These are phyloP conservation scores for Scenedesmus sp. DNA, from an alignment of 163 green algal genomes.

Conservation along the genomic window DNA sequence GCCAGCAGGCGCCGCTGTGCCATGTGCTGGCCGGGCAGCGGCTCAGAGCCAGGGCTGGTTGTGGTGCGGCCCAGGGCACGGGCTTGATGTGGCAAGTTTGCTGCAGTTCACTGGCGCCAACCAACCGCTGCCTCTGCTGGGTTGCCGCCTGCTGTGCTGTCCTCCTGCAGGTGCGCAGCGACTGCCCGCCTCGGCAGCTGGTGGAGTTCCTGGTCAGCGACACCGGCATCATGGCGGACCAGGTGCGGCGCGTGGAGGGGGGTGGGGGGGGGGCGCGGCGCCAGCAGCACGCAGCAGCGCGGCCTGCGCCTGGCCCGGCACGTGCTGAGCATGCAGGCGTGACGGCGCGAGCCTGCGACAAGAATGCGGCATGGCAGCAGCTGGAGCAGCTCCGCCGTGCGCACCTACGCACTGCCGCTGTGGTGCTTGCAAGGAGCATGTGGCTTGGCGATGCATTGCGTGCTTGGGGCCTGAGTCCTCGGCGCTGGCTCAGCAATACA, in stretches of 20 bases:
- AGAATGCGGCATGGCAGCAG: no score
- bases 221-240: slow-evolving; percentile 64
- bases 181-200: slow-evolving; percentile 83
- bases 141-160: background rate
- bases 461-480: background rate
- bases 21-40: no score
- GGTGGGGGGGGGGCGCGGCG: no score
- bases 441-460: background rate
- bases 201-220: slow-evolving; percentile 86
- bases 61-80: background rate
- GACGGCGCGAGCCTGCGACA: no score
- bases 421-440: background rate
- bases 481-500: no score
- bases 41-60: no score
- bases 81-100: background rate
- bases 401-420: background rate
- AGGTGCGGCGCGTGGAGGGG: slow-evolving; percentile 56
- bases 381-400: no score
- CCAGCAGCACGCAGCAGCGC: no score
- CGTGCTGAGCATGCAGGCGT: background rate
- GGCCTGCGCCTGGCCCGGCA: background rate
- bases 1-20: no score
- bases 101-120: background rate
- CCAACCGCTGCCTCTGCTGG: no score
- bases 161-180: slow-evolving; percentile 79